Percentiles rank a stretch among this genome's conserved stretches.
phyloP scores from a whole-genome alignment of 192 early-diverging fungal species.

The Dissophora ornata region DNA sequence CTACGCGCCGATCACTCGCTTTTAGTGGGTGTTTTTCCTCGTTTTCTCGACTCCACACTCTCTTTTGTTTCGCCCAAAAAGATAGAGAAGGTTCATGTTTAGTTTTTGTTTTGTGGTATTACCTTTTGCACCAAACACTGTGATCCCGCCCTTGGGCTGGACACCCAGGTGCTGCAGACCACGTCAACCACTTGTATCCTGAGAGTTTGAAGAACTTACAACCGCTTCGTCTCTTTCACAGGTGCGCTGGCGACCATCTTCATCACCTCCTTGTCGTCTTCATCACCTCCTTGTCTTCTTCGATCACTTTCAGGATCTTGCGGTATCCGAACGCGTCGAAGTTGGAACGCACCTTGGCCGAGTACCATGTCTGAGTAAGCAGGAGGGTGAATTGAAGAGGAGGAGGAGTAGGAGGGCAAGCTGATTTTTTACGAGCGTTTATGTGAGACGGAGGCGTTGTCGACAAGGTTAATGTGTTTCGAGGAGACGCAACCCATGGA shows the following conservation, averaged over 20 bases:
- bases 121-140: conserved; percentile 76
- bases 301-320: conserved; percentile 64
- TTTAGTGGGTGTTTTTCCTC: too few species aligned
- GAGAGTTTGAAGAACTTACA: conserved; percentile 84
- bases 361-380: conserved; percentile 63
- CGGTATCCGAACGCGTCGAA: conserved; percentile 76
- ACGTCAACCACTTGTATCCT: conserved; percentile 82
- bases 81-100: too few species aligned
- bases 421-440: conserved; percentile 3
- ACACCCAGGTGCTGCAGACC: conserved; percentile 76
- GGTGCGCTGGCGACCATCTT: conserved; percentile 65
- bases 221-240: conserved; percentile 76
- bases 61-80: background rate
- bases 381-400: conserved; percentile 15
- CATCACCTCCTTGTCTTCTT: conserved; percentile 84
- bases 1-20: too few species aligned
- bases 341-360: conserved; percentile 61
- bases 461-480: conserved; percentile 34
- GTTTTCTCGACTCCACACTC: too few species aligned
- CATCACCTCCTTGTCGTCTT: too few species aligned
- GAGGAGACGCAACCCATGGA: conserved; percentile 47
- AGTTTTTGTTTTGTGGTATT: too few species aligned
- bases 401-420: conserved; percentile 21
- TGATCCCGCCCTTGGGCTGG: conserved; percentile 53
- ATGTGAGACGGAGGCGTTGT: conserved; percentile 23